Conservation (phyloP, 1,284 basidiomycete genomes). For the Pseudozyma flocculosa region DNA sequence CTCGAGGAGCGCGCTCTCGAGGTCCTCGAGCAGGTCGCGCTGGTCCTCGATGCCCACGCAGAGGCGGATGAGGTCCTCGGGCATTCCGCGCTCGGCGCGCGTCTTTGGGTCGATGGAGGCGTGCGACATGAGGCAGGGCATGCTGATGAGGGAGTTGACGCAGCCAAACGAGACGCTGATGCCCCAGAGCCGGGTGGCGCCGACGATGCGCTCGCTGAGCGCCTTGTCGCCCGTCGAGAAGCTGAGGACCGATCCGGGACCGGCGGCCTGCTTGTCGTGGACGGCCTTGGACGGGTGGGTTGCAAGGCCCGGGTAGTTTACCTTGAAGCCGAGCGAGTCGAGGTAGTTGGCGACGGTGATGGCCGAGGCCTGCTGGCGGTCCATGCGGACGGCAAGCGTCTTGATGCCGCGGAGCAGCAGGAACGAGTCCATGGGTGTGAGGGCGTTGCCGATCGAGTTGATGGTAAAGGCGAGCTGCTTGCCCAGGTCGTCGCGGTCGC, state of each 20-base stretch:
- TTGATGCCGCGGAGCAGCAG: constrained; percentile 92
- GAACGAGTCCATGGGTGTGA: constrained; percentile 80
- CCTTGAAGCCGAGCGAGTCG: constrained; percentile 80
- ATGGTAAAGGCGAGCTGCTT: constrained; percentile 88
- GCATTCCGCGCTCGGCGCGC: constrained; percentile 87
- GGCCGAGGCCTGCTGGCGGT: constrained; percentile 84
- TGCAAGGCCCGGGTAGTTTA: constrained; percentile 88
- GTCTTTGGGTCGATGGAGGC: constrained; percentile 93
- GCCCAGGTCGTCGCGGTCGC: constrained; percentile 85
- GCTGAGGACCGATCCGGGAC: constrained; percentile 89
- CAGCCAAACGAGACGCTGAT: constrained; percentile 98
- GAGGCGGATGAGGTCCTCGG: constrained; percentile 94
- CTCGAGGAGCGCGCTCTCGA: constrained; percentile 85
- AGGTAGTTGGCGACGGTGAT: constrained; percentile 85
- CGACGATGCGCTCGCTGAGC: constrained; percentile 88
- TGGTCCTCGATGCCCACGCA: constrained; percentile 98
- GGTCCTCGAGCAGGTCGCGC: constrained; percentile 87
- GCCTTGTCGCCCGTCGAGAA: constrained; percentile 91
- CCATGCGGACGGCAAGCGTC: constrained; percentile 94
- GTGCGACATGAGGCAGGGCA: constrained; percentile 99
- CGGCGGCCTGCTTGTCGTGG: constrained; percentile 74
- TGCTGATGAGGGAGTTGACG: constrained; percentile 96
- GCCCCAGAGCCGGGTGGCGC: constrained; percentile 88
- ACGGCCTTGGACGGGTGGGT: constrained; percentile 80
- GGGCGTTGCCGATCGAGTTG: constrained; percentile 95